Percentiles rank a stretch among this genome's conserved stretches.
Conservation (phyloP, 352 stramenopile genomes). For the Phytophthora fragariaefolia region DNA sequence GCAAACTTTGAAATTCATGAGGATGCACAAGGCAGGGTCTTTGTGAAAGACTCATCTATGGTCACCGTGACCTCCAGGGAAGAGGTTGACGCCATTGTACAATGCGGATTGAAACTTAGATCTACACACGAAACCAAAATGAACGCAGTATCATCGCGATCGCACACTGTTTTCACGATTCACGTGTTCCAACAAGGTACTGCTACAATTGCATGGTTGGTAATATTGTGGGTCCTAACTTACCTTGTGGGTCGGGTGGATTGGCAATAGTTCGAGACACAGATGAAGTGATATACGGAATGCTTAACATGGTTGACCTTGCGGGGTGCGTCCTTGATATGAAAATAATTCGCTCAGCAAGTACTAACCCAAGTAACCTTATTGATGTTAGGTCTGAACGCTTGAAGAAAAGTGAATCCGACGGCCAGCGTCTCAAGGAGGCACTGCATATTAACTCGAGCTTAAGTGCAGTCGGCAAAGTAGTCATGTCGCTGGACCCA, state of each 20-base stretch:
- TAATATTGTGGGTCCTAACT: background rate
- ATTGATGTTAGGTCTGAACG: slow-evolving; percentile 60
- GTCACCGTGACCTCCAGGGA: slow-evolving; percentile 89
- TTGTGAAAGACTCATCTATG: slow-evolving; percentile 93
- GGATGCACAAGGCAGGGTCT: slow-evolving; percentile 91
- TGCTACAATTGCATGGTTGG: background rate
- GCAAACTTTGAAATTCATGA: slow-evolving; percentile 94
- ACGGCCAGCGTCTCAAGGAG: slow-evolving; percentile 85
- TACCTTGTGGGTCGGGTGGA: slow-evolving; percentile 6
- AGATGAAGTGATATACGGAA: slow-evolving; percentile 84
- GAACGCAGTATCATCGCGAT: slow-evolving; percentile 91
- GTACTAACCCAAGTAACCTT: background rate
- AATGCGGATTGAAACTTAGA: slow-evolving; percentile 84
- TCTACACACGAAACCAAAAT: slow-evolving; percentile 94
- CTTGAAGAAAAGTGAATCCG: slow-evolving; percentile 89
- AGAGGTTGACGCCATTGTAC: slow-evolving; percentile 88
- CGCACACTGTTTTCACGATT: slow-evolving; percentile 89
- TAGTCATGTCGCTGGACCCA: slow-evolving; percentile 87
- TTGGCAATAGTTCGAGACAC: slow-evolving; percentile 56
- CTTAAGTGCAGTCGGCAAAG: slow-evolving; percentile 84
- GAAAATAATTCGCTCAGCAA: background rate
- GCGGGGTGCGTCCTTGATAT: slow-evolving; percentile 44
- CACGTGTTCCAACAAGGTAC: slow-evolving; percentile 86
- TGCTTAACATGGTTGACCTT: slow-evolving; percentile 88
- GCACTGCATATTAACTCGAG: slow-evolving; percentile 89